Conservation (phyloP, 768 basidiomycete species). For the Tylopilus subfusipes region DNA sequence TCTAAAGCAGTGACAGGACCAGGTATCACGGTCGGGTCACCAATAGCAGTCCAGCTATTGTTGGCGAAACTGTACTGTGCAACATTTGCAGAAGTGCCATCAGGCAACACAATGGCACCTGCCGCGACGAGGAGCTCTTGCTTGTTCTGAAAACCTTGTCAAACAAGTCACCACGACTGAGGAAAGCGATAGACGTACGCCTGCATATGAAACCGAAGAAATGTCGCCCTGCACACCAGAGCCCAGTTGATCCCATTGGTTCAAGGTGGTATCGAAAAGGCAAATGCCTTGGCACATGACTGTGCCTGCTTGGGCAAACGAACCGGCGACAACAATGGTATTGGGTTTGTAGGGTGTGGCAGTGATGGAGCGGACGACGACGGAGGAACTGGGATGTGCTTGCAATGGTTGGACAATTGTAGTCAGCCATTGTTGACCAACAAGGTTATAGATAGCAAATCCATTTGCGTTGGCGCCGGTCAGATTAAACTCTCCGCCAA, state of each 20-base stretch:
- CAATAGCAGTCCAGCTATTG: conserved; percentile 69
- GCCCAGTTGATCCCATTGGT: conserved; percentile 80
- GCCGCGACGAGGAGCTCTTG: conserved; percentile 72
- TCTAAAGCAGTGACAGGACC: conserved; percentile 89
- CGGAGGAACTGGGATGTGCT: conserved; percentile 47
- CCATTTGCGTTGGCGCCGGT: conserved; percentile 56
- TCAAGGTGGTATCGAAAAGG: conserved; percentile 58
- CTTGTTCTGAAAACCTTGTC: conserved; percentile 44
- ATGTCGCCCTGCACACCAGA: conserved; percentile 80
- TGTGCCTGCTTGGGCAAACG: conserved; percentile 76
- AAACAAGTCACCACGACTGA: conserved; percentile 2
- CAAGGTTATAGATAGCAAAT: conserved; percentile 79
- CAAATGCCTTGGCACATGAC: conserved; percentile 77
- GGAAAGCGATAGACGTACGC: conserved; percentile 45
- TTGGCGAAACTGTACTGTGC: conserved; percentile 71
- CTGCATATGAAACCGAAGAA: conserved; percentile 73
- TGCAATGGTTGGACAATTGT: conserved; percentile 58
- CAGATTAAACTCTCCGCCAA: conserved; percentile 82
- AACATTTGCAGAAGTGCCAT: conserved; percentile 65
- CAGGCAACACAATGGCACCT: conserved; percentile 70
- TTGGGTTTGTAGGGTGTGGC: conserved; percentile 56
- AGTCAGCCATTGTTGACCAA: conserved; percentile 57
- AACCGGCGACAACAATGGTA: conserved; percentile 80
- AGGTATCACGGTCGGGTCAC: conserved; percentile 58
- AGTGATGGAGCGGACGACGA: conserved; percentile 70